phyloP scores from a whole-genome alignment of 305 asterid species.

The Solanum hybrid region DNA sequence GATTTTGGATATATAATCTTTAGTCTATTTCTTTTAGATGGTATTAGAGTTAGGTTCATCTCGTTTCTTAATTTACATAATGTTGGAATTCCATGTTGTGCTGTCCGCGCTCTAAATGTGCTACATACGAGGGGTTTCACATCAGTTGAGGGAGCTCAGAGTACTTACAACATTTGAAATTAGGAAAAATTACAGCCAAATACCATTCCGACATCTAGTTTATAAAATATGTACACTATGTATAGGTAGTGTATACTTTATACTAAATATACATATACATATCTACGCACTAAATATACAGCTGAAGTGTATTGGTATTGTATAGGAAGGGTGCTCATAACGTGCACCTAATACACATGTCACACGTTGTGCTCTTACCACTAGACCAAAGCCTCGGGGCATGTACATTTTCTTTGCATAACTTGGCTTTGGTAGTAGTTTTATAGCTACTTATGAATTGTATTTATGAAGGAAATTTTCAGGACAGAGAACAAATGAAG shows the following conservation, averaged over 20 bases:
- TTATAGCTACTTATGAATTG: neutral
- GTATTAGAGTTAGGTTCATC: neutral
- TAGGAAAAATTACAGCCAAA: neutral
- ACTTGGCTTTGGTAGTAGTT: neutral
- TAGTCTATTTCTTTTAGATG: neutral
- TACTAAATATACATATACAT: neutral
- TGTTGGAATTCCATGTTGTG: neutral
- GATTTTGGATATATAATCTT: neutral
- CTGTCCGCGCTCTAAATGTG: neutral
- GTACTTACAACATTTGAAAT: neutral
- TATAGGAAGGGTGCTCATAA: neutral
- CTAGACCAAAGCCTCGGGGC: neutral
- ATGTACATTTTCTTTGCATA: neutral
- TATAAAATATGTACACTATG: neutral
- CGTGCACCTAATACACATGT: neutral
- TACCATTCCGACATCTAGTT: neutral
- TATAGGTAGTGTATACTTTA: neutral
- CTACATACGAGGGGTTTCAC: neutral
- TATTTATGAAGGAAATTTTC: constrained; percentile 52
- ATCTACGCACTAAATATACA: neutral
- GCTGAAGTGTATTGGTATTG: neutral
- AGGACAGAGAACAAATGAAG: constrained; percentile 65
- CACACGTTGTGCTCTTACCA: neutral
- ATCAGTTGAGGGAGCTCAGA: neutral
- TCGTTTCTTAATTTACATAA: neutral